Evolutionary conservation across 345 rosid genomes (phyloP).

Genomic region (Euclidium syriacum): DNA sequence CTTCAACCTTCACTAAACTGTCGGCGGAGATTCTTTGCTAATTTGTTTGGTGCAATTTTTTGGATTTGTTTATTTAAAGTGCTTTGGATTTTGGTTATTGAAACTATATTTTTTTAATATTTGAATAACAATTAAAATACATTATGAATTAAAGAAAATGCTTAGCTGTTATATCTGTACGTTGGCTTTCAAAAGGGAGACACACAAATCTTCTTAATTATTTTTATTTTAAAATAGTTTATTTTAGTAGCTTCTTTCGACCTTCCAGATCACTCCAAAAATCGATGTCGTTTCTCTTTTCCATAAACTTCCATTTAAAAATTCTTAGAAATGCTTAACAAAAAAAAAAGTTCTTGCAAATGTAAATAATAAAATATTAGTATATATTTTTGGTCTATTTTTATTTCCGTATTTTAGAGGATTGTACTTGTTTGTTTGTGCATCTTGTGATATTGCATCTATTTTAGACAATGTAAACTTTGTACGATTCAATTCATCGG

Average conservation of each 20-base stretch:
- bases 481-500: background rate
- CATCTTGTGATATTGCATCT: background rate
- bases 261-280: constrained; percentile 52
- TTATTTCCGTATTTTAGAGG: constrained; percentile 2
- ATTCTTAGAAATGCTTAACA: no score
- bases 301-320: constrained; percentile 13
- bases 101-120: background rate
- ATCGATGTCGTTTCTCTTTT: constrained; percentile 31
- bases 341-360: constrained; percentile 3
- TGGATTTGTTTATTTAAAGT: constrained; percentile 1
- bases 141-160: constrained; percentile 7
- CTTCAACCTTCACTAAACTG: constrained; percentile 15
- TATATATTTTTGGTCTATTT: background rate
- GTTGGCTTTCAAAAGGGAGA: constrained; percentile 31
- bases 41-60: background rate
- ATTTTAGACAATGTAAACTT: background rate
- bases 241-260: constrained; percentile 41
- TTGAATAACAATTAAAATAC: background rate
- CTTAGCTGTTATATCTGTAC: constrained; percentile 57
- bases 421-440: constrained; percentile 17
- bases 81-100: constrained; percentile 15
- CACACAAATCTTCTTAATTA: constrained; percentile 40
- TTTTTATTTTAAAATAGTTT: background rate
- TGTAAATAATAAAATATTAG: constrained; percentile 1
- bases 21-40: constrained; percentile 24